A percentile compares a stretch with the other conserved stretches of the same genome.
phyloP scores from a whole-genome alignment of 257 asterid species.

The Fraxinus anomala region DNA sequence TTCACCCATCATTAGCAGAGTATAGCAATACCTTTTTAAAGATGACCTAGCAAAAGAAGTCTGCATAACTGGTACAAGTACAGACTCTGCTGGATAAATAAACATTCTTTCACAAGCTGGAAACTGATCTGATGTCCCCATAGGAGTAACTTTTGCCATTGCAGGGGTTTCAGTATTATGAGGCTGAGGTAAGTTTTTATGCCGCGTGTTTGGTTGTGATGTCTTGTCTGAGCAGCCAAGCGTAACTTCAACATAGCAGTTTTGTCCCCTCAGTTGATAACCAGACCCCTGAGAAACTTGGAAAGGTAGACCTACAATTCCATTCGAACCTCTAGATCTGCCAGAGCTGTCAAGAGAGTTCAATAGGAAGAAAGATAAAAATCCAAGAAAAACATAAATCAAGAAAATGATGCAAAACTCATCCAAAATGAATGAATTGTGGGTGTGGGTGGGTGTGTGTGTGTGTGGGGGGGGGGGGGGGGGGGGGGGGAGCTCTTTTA shows the following conservation, averaged over 20 bases:
- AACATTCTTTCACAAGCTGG: slow-evolving; percentile 53
- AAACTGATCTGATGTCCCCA: slow-evolving; percentile 50
- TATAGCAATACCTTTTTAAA: slow-evolving; percentile 68
- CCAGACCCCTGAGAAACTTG: slow-evolving; percentile 68
- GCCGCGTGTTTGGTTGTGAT: slow-evolving; percentile 40
- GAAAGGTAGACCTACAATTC: slow-evolving; percentile 78
- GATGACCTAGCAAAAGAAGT: slow-evolving; percentile 83
- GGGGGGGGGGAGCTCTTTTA: not conserved
- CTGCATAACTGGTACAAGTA: slow-evolving; percentile 93
- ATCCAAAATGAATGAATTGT: slow-evolving; percentile 4
- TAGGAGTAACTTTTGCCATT: slow-evolving; percentile 48
- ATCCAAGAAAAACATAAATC: not conserved
- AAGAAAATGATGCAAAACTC: slow-evolving; percentile 5
- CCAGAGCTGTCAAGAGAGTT: slow-evolving; percentile 65
- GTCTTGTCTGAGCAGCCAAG: slow-evolving; percentile 70
- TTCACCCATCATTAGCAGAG: slow-evolving; percentile 9
- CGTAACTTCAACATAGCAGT: slow-evolving; percentile 83
- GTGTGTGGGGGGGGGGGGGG: not conserved
- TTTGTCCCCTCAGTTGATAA: slow-evolving; percentile 74
- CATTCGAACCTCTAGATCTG: slow-evolving; percentile 74
- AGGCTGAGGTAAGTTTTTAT: slow-evolving; percentile 47
- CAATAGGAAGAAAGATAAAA: slow-evolving; percentile 18
- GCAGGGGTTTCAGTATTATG: slow-evolving; percentile 52
- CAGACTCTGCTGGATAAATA: slow-evolving; percentile 90
- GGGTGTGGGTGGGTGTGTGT: not conserved